These are phyloP conservation scores for Gossypium arboreum DNA, from an alignment of 345 rosid species.

Conservation along the genomic window DNA sequence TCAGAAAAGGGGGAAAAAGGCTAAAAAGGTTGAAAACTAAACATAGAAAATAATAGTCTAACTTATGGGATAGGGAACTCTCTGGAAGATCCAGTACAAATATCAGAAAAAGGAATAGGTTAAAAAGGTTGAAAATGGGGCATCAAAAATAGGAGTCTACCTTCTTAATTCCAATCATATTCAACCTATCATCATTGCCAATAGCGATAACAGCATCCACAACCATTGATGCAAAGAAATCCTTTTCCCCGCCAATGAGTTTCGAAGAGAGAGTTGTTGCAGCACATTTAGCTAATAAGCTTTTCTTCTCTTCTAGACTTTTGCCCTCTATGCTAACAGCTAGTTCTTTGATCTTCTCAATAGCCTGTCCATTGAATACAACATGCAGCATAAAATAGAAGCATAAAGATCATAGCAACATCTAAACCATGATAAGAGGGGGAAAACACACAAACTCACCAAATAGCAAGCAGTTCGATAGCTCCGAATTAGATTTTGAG, in stretches of 20 bases:
- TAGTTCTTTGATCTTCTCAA: slow-evolving; percentile 73
- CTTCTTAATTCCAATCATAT: slow-evolving; percentile 93
- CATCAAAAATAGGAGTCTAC: slow-evolving; percentile 23
- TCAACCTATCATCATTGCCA: slow-evolving; percentile 75
- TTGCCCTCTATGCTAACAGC: slow-evolving; percentile 93
- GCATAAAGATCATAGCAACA: neutral
- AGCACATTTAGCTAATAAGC: slow-evolving; percentile 81
- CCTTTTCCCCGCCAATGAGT: slow-evolving; percentile 96
- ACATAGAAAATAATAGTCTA: slow-evolving; percentile 12
- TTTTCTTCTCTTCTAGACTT: slow-evolving; percentile 86
- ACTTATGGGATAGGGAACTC: slow-evolving; percentile 35
- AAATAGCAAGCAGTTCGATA: slow-evolving; percentile 75
- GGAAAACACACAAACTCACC: slow-evolving; percentile 30
- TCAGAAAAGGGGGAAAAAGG: neutral
- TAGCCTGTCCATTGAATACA: slow-evolving; percentile 42
- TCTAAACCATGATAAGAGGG: neutral
- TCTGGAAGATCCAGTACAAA: neutral
- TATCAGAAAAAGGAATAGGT: neutral
- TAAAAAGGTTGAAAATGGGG: neutral
- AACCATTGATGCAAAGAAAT: slow-evolving; percentile 87
- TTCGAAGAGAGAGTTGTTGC: slow-evolving; percentile 93
- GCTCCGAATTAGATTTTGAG: slow-evolving; percentile 89
- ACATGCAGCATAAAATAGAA: neutral
- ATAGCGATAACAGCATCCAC: slow-evolving; percentile 93
- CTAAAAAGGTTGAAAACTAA: neutral